A percentile compares a stretch with the other conserved stretches of the same genome.
Evolutionary conservation across 495 filamentous ascomycete genomes (phyloP).

Genomic region (Aspergillus nanangensis): DNA sequence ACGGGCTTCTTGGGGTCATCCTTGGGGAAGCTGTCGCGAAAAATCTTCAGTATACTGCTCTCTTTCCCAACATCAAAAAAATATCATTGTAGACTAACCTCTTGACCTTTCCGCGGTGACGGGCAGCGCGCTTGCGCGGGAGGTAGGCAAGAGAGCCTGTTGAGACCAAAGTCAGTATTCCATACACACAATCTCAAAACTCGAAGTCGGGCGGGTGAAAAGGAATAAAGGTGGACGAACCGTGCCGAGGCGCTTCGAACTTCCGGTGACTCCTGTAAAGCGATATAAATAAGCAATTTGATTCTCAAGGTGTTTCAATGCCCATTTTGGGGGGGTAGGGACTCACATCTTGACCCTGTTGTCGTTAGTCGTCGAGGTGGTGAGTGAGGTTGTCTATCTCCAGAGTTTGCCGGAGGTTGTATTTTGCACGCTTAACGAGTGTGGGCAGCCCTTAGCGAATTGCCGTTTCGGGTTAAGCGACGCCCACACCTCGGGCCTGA

Average conservation of each 20-base stretch:
- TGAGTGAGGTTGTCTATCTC: conserved; percentile 40
- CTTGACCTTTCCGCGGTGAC: conserved; percentile 98
- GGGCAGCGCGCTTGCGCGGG: conserved; percentile 92
- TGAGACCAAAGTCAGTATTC: conserved; percentile 30
- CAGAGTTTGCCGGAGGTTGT: conserved; percentile 34
- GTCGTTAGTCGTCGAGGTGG: conserved; percentile 50
- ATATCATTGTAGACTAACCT: too few species aligned
- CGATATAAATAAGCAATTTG: conserved; percentile 30
- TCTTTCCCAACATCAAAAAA: too few species aligned
- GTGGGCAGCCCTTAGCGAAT: conserved; percentile 45
- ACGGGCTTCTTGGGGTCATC: conserved; percentile 99
- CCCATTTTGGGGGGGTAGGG: conserved; percentile 1
- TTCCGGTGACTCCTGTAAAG: conserved; percentile 63
- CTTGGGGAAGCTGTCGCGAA: conserved; percentile 84
- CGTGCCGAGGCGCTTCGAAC: conserved; percentile 95
- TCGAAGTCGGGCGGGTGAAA: conserved; percentile 21
- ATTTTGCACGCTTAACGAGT: conserved; percentile 46
- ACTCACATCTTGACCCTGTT: conserved; percentile 54
- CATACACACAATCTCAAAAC: conserved; percentile 21
- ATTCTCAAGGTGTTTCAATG: conserved; percentile 21
- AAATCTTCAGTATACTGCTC: conserved; percentile 31
- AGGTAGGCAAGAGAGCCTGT: conserved; percentile 85
- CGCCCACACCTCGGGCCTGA: conserved; percentile 10
- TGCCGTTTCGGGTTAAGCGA: conserved; percentile 26
- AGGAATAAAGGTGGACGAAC: conserved; percentile 42